Evolutionary conservation across 208 protist genomes (phyloP), one percentile per base, ranked within the genome.

Genomic region (Perkinsela sp.): DNA sequence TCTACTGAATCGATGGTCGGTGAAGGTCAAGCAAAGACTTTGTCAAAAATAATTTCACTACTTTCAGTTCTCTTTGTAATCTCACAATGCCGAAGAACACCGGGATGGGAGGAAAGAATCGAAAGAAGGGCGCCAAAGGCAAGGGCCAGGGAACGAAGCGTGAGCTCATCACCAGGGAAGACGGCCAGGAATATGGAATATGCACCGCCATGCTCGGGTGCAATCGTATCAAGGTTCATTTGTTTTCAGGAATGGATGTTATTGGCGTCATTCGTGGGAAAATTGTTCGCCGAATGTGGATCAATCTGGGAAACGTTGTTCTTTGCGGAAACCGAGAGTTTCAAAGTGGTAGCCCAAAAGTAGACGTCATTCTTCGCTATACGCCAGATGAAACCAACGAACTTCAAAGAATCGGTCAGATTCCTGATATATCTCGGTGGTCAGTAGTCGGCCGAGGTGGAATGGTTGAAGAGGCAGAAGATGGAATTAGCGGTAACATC

Each of bases 121-220:
- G 94, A 71, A 89, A 95, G 74, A 88, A 90, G 31, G 92, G 92
- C 75, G 89, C 86, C 57, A 79, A 85, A 30, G n/a, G n/a, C n/a
- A 97, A 97, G 78, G 94, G 94, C 78, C 84, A 95, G 68, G 84
- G 86, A 71, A 80, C 93, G 30, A 97, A 96, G 78, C 91, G 94
- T 68, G 94, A 97, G 68, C 75, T 98, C 48, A 80, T 93, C 29
- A 90, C 95, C 68, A 88, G 93, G 66, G 93, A 96, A 31, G 91
- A 95, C 48, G 90, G 90, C 28, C 95, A 98, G 83, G 93, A 97
- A 75, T 99, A 99, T 79, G 96, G 90, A 0, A 89, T 95, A 74
- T 92, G 97, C 13, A 78, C 89, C 32, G 84, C 79, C 66, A 92
- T 98, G 70, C 84, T 99, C 29, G 96, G 96, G 31, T 97, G 97